A percentile compares a stretch with the other conserved stretches of the same genome.
These are phyloP conservation scores for Alopecurus myosuroides DNA, from an alignment of 176 grass and related monocot species.

Conservation along the genomic window DNA sequence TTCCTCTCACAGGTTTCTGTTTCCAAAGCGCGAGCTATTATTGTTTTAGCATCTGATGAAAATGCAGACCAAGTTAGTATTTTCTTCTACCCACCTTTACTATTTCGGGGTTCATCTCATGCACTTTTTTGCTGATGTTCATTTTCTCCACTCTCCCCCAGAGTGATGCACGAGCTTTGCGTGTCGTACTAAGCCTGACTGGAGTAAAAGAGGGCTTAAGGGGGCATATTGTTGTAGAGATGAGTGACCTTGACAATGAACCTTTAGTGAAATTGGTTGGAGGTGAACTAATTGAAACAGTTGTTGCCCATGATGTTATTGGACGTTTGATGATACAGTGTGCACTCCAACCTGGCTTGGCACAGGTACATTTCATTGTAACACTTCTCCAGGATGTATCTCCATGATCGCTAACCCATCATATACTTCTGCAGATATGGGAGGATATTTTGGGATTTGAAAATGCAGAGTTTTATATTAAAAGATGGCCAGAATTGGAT, in stretches of 20 bases:
- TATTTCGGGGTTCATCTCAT: not conserved
- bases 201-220: constrained; percentile 94
- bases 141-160: constrained; percentile 11
- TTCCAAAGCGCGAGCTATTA: constrained; percentile 93
- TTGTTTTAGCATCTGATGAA: constrained; percentile 98
- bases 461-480: constrained; percentile 98
- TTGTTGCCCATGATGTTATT: constrained; percentile 98
- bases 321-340: constrained; percentile 99
- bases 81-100: constrained; percentile 13
- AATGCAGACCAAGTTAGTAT: constrained; percentile 97
- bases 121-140: constrained; percentile 20
- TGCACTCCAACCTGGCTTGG: constrained; percentile 94
- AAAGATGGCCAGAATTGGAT: constrained; percentile 93
- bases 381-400: not conserved
- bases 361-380: constrained; percentile 54
- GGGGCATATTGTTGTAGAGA: constrained; percentile 94
- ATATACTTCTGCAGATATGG: constrained; percentile 76
- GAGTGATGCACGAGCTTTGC: constrained; percentile 95
- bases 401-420: not conserved
- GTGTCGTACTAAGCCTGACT: constrained; percentile 92
- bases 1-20: constrained; percentile 71
- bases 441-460: constrained; percentile 99
- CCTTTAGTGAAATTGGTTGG: constrained; percentile 98
- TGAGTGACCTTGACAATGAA: constrained; percentile 99
- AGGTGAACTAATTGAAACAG: constrained; percentile 90